Evolutionary conservation across 768 basidiomycete species (phyloP), one percentile per base, ranked within the genome.

Genomic region (Amanita pseudoporphyria): DNA sequence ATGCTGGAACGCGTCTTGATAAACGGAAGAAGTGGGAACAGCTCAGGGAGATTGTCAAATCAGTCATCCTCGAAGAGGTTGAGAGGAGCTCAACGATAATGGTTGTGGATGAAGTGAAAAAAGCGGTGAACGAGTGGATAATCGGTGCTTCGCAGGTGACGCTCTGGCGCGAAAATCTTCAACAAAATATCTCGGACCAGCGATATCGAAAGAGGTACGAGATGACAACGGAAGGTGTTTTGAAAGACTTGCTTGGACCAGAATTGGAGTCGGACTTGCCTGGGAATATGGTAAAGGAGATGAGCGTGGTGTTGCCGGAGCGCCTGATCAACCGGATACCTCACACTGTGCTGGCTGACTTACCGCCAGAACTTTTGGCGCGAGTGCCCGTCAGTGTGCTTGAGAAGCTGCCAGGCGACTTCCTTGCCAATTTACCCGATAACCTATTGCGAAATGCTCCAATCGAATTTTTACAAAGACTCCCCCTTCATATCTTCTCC

Each of bases 341-440:
- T 10, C n/a, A 13, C 1, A 10, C n/a, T 16, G 2, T 32, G 1
- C 16, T 31, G 22, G 26, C 26, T 1, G 16, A 18, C 26, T 3
- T 48, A 2, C 47, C 37, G 9, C 22, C 47, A 3, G 37, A 48
- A 21, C 5, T 48, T 13, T 39, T 36, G 28, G 37, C n/a, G 4
- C 36, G 37, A 13, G 9, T 48, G 12, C 37, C 47, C 12, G 18
- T 22, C 12, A 24, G 26, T 13, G 18, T 39, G 19, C 36, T 48
- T 13, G 47, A 48, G 16, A 48, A 48, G 39, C 7, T 37, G 24
- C 47, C 47, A 9, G 47, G 13, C 36, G 47, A 38, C 40, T 73
- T 70, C 47, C 76, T 64, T 51, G 57, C 69, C 16, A 74, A 76
- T 5, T 6, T 30, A 2, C 46, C 46, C 5, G 2, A 22, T 7